Base-by-base conservation (phyloP, 257 asterid species). In the Buddleja alternifolia region DNA sequence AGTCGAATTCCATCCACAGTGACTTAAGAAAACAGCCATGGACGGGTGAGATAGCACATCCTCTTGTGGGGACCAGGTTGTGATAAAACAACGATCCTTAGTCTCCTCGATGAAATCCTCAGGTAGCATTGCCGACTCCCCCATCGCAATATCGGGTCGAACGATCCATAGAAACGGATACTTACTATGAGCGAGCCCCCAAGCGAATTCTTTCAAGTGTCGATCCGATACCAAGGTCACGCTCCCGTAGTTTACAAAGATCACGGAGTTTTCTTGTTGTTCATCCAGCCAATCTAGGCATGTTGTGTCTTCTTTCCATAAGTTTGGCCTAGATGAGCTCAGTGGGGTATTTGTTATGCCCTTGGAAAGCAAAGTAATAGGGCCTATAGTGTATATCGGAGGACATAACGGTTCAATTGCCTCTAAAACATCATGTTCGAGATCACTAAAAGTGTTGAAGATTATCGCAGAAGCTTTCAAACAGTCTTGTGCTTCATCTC, bases 171-270 rank as follows among this genome's bases (percentile, higher is more conserved):
- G 40, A 61, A 82, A 84, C 9, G 70, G 75, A 14, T 73, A 76
- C 45, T 73, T 78, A 62, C 82, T 80, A 6, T 70, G 53, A 1
- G 88, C 88, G 17, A 84, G 73, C 9, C 90, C 88, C 84, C 84
- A 77, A 0, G 84, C 90, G 37, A 82, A 82, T 67, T 84, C 88
- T 5, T 10, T 16, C 15, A 80, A 72, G 6, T 85, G 85, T 3
- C 67, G 32, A 20, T 42, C 48, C 0, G 82, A 52, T 56, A 82
- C 77, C 32, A 76, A 39, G 0, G 85, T 71, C 37, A 84, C 66
- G 16, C 84, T 54, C n/a, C 86, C 84, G 17, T 66, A 82, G 10
- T 73, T 80, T 7, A 77, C 84, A 9, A 61, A 80, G 10, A 78
- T 41, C 11, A 75, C 80, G 0, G 86, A 80, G 4, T 64, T 47